These are phyloP conservation scores for Aspergillus kassunensis DNA, from an alignment of 495 filamentous ascomycete species.

Conservation along the genomic window DNA sequence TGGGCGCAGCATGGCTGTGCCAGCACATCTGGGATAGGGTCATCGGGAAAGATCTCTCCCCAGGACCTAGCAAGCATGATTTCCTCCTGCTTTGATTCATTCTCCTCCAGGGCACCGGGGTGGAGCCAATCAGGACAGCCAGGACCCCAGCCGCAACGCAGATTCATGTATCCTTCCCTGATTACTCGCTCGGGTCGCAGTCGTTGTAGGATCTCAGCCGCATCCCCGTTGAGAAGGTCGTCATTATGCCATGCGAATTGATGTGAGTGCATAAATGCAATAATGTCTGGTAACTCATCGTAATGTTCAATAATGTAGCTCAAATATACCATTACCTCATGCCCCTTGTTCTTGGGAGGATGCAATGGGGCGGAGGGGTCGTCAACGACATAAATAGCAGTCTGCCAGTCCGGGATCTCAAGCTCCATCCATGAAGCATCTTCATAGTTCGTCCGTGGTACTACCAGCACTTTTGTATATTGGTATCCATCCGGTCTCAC, in stretches of 20 bases:
- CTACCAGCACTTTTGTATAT: conserved; percentile 53
- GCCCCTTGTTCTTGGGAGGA: conserved; percentile 69
- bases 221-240: conserved; percentile 44
- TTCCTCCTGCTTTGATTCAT: conserved; percentile 58
- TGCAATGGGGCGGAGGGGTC: conserved; percentile 56
- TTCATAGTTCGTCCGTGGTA: conserved; percentile 53
- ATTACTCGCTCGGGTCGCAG: conserved; percentile 51
- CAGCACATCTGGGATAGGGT: conserved; percentile 49
- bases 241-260: conserved; percentile 66
- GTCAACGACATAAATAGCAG: conserved; percentile 63
- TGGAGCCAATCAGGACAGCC: conserved; percentile 67
- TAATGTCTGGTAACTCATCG: conserved; percentile 60
- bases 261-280: conserved; percentile 68
- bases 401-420: conserved; percentile 52
- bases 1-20: conserved; percentile 65
- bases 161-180: conserved; percentile 61
- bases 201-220: conserved; percentile 49
- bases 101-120: conserved; percentile 48
- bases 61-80: conserved; percentile 50
- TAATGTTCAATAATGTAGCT: conserved; percentile 72
- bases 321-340: conserved; percentile 74
- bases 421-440: conserved; percentile 58
- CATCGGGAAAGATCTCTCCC: conserved; percentile 53
- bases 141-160: conserved; percentile 57
- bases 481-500: conserved; percentile 38